A percentile compares a stretch with the other conserved stretches of the same genome.
Evolutionary conservation across 2,329 filamentous ascomycete genomes (phyloP).

Genomic region (Hypoxylon sp.): DNA sequence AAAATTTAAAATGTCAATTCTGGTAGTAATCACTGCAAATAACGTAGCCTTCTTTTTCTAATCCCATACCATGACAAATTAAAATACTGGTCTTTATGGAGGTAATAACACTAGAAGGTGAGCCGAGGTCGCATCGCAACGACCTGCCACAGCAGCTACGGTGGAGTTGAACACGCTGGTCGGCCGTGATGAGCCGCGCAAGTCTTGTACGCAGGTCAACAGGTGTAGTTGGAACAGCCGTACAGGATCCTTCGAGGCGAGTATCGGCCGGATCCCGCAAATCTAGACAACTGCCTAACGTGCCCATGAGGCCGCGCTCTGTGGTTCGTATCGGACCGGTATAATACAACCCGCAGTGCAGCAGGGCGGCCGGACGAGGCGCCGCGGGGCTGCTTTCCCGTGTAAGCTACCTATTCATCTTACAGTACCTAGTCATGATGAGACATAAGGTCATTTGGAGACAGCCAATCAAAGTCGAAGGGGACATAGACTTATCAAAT

Average conservation of each 20-base stretch:
- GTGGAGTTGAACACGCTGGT: constrained; percentile 18
- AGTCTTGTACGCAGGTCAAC: constrained; percentile 5
- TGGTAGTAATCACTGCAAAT: neutral
- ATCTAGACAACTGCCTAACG: constrained; percentile 16
- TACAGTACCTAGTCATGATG: too few species aligned
- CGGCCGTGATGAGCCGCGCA: constrained; percentile 11
- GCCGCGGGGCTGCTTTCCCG: constrained; percentile 17
- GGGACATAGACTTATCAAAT: too few species aligned
- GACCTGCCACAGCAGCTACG: constrained; percentile 22
- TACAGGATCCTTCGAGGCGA: constrained; percentile 23
- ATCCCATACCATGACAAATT: constrained; percentile 35
- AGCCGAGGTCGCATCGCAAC: constrained; percentile 34
- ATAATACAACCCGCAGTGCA: constrained; percentile 20
- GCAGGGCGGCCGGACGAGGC: constrained; percentile 26
- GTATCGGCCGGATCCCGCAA: constrained; percentile 17
- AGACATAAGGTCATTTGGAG: constrained; percentile 18
- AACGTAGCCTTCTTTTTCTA: constrained; percentile 15
- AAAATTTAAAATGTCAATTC: neutral
- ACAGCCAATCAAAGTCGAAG: constrained; percentile 25
- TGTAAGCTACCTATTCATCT: too few species aligned
- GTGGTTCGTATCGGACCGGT: constrained; percentile 31
- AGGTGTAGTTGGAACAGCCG: constrained; percentile 10
- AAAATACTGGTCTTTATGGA: constrained; percentile 18
- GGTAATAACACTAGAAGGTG: constrained; percentile 29
- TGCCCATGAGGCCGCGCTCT: constrained; percentile 24